Conservation (phyloP, 2,329 filamentous ascomycete species). For the Leptographium lundbergii region DNA sequence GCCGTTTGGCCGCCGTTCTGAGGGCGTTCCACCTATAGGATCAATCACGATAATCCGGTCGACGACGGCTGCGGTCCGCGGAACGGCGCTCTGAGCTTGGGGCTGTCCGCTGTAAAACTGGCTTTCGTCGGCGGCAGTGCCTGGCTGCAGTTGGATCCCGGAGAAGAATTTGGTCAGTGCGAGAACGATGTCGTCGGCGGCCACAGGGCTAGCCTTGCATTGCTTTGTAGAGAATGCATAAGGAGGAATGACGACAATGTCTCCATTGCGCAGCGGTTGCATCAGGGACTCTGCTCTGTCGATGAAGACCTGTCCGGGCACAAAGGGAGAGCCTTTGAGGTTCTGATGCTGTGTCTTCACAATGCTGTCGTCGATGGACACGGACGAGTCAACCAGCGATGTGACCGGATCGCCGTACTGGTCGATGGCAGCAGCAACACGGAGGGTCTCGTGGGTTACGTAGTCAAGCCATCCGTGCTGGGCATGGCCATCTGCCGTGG, state of each 20-base stretch:
- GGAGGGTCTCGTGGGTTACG: slow-evolving; percentile 51
- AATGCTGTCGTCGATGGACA: slow-evolving; percentile 21
- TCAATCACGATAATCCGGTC: slow-evolving; percentile 87
- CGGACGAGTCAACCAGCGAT: slow-evolving; percentile 50
- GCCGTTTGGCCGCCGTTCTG: slow-evolving; percentile 44
- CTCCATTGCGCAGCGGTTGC: slow-evolving; percentile 51
- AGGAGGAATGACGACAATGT: slow-evolving; percentile 56
- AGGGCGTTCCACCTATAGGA: slow-evolving; percentile 71
- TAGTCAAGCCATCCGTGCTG: slow-evolving; percentile 25
- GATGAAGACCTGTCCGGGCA: slow-evolving; percentile 24
- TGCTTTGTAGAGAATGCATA: slow-evolving; percentile 29
- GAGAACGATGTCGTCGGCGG: slow-evolving; percentile 53
- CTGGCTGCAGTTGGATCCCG: slow-evolving; percentile 36
- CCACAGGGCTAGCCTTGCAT: slow-evolving; percentile 24
- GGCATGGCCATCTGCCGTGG: slow-evolving; percentile 23
- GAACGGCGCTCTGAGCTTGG: slow-evolving; percentile 13
- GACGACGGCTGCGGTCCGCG: slow-evolving; percentile 43
- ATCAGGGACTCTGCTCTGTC: slow-evolving; percentile 43
- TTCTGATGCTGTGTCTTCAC: neutral
- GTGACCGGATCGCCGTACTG: slow-evolving; percentile 54
- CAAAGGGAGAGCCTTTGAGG: slow-evolving; percentile 18
- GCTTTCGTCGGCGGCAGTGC: slow-evolving; percentile 15
- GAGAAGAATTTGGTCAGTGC: slow-evolving; percentile 67
- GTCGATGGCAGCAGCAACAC: slow-evolving; percentile 65
- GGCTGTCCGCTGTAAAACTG: neutral